A percentile compares a stretch with the other conserved stretches of the same genome.
These are phyloP conservation scores for Ochromonas danica DNA, from an alignment of 108 stramenopile genomes.

Conservation along the genomic window DNA sequence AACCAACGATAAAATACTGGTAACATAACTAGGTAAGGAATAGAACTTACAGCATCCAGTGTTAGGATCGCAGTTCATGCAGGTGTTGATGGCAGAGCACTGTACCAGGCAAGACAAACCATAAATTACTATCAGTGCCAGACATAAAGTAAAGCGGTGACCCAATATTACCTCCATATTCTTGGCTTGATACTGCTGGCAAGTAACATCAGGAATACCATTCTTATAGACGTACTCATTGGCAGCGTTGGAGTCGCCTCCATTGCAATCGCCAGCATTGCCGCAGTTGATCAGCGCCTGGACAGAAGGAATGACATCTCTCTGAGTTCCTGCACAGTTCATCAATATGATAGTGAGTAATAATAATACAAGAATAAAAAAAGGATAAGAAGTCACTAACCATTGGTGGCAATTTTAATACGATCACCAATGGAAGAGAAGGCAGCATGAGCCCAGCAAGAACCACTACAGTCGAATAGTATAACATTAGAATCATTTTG, in stretches of 20 bases:
- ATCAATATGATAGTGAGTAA: background rate
- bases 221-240: conserved; percentile 17
- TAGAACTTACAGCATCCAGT: conserved; percentile 11
- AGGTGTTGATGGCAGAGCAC: conserved; percentile 21
- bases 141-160: background rate
- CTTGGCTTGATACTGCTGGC: conserved; percentile 31
- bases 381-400: background rate
- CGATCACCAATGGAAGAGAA: conserved; percentile 39
- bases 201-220: conserved; percentile 33
- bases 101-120: background rate
- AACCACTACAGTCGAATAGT: conserved; percentile 23
- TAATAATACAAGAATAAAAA: background rate
- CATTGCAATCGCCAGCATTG: conserved; percentile 40
- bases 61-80: conserved; percentile 14
- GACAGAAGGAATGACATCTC: conserved; percentile 39
- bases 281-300: conserved; percentile 49
- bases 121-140: background rate
- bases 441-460: conserved; percentile 44
- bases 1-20: too few species aligned
- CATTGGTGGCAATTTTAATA: conserved; percentile 38
- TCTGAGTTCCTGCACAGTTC: conserved; percentile 11
- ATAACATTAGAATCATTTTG: background rate
- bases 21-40: too few species aligned
- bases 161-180: conserved; percentile 30
- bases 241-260: conserved; percentile 20